A percentile compares a stretch with the other conserved stretches of the same genome.
Evolutionary conservation across 2,329 filamentous ascomycete species (phyloP).

Genomic region (Aspergillus pseudoterreus): DNA sequence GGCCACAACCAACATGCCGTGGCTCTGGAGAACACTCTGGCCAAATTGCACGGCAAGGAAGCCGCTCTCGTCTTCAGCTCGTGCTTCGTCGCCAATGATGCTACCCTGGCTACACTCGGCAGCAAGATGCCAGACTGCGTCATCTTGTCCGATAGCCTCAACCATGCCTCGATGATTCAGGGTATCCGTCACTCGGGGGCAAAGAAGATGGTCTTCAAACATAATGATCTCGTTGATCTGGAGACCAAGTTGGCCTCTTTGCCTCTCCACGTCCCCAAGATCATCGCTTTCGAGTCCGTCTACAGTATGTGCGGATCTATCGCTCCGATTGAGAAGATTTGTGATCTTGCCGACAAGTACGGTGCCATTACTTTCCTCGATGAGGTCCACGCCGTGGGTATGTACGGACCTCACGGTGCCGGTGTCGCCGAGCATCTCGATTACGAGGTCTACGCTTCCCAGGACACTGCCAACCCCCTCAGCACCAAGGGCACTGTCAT

Average conservation of each 20-base stretch:
- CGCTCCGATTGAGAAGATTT: conserved; percentile 92
- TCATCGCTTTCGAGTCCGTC: conserved; percentile 97
- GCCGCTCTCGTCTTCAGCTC: conserved; percentile 91
- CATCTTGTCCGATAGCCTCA: conserved; percentile 94
- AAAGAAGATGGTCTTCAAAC: conserved; percentile 97
- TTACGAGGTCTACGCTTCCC: conserved; percentile 77
- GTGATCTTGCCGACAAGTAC: conserved; percentile 94
- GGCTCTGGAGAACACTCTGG: conserved; percentile 73
- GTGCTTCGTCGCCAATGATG: conserved; percentile 97
- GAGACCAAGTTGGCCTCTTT: conserved; percentile 89
- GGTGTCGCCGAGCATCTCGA: conserved; percentile 97
- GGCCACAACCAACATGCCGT: conserved; percentile 96
- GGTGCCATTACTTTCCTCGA: conserved; percentile 96
- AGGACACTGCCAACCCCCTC: conserved; percentile 52
- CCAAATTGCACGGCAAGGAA: conserved; percentile 88
- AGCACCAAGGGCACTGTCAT: conserved; percentile 71
- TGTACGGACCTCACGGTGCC: conserved; percentile 95
- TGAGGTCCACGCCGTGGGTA: conserved; percentile 97
- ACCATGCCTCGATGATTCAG: conserved; percentile 99
- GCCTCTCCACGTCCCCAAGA: conserved; percentile 82
- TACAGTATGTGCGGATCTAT: conserved; percentile 99
- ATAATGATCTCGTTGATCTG: conserved; percentile 91
- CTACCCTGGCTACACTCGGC: conserved; percentile 91
- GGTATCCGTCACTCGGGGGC: conserved; percentile 96
- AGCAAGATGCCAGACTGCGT: conserved; percentile 96